Base-by-base conservation (phyloP, 2,329 filamentous ascomycete species). In the Ambrosiella xylebori region DNA sequence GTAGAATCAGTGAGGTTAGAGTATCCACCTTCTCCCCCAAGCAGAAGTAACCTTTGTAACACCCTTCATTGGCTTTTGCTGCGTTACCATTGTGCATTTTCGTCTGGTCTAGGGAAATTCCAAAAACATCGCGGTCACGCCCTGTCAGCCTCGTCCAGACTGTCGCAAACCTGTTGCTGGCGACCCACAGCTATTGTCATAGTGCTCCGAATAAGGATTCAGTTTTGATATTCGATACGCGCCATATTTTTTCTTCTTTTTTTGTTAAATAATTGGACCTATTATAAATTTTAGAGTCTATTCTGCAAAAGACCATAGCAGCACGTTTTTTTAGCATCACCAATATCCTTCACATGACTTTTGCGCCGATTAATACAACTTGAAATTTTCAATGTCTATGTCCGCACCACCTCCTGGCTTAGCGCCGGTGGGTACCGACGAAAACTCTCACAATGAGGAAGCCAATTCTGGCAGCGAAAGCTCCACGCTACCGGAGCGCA, bases 401-500 rank as follows among this genome's bases (percentile, higher is more conserved):
- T 41, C 59, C 12, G 35, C 35, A 7, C 27, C 54, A 15, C 54
- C 45, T 38, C 38, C 59, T 19, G 59, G 45, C 45, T 37, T 44
- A 11, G 39, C 47, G 12, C 51, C 35, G 56, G 9, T 47, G 9
- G 19, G 47, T 17, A 47, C 15, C 52, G 41, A 45, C n/a, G 45
- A 51, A 27, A 51, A n/a, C 12, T 39, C 40, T 17, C 38, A 53
- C 40, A 39, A 58, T 61, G 68, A 66, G 62, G 64, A 66, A 60
- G 65, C 64, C 38, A 64, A 66, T 54, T 64, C 68, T 27, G 64
- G 68, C 54, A 65, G 63, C 15, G 60, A 65, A 47, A 61, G 61
- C 15, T 55, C 54, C 52, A 63, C 67, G 19, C 68, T 72, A 19
- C 69, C 71, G 7, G 69, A 74, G 19, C 77, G 78, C 65, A 77